Evolutionary conservation across 345 rosid genomes (phyloP).

Genomic region (Jatropha curcas): DNA sequence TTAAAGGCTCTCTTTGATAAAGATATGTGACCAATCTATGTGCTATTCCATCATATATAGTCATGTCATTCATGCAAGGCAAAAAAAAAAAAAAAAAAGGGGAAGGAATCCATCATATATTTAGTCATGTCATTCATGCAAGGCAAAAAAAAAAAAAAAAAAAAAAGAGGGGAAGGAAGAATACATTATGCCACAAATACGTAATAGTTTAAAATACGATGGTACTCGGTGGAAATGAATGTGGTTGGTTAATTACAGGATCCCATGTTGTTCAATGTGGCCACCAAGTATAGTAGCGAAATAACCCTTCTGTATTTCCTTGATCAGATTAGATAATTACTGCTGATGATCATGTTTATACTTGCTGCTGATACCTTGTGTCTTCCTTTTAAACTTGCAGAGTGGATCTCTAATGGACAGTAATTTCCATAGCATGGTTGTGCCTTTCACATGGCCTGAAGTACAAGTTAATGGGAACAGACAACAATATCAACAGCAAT

Average conservation of each 20-base stretch:
- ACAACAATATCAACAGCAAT: constrained; percentile 70
- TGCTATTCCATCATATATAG: neutral
- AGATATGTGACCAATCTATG: neutral
- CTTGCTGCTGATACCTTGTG: constrained; percentile 2
- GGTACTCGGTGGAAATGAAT: too few species aligned
- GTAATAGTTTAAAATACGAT: too few species aligned
- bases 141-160: neutral
- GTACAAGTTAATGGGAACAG: constrained; percentile 48
- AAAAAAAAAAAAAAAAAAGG: too few species aligned
- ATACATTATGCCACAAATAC: neutral
- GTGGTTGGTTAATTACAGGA: neutral
- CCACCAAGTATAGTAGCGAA: neutral
- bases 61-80: neutral
- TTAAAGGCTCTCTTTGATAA: neutral
- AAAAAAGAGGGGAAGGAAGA: neutral
- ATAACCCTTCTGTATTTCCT: neutral
- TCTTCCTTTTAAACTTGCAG: constrained; percentile 37
- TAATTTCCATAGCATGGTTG: constrained; percentile 53
- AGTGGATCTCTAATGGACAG: constrained; percentile 60
- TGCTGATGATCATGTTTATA: neutral
- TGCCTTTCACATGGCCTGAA: constrained; percentile 74
- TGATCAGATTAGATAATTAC: constrained; percentile 3
- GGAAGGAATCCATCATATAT: neutral
- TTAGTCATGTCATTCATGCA: neutral
- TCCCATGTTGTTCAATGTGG: neutral